Percentiles rank a stretch among this genome's conserved stretches.
Conservation (phyloP, 768 basidiomycete species). For the Pholiota microspora region DNA sequence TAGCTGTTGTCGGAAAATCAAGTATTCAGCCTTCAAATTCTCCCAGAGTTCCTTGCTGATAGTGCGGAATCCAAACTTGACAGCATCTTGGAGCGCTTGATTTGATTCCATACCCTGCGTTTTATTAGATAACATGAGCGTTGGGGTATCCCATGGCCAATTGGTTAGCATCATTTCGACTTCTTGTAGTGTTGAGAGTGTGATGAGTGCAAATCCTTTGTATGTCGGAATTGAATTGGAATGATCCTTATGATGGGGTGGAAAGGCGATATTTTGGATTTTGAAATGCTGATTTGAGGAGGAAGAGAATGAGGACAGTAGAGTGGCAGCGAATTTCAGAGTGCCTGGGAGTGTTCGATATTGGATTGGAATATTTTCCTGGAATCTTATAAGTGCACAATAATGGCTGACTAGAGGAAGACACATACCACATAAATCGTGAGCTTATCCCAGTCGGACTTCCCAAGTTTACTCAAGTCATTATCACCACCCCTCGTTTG, state of each 20-base stretch:
- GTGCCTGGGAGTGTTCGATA: conserved; percentile 52
- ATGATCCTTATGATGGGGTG: conserved; percentile 62
- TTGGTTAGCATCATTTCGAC: conserved; percentile 37
- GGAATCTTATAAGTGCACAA: conserved; percentile 1
- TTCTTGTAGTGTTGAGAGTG: conserved; percentile 40
- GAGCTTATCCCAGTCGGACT: conserved; percentile 56
- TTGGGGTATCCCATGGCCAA: conserved; percentile 60
- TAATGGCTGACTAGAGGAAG: background rate
- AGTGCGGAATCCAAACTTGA: conserved; percentile 57
- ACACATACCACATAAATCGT: conserved; percentile 66
- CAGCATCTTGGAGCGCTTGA: conserved; percentile 36
- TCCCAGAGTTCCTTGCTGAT: conserved; percentile 64
- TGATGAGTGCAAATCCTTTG: conserved; percentile 77
- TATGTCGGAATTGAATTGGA: conserved; percentile 52
- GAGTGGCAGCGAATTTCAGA: conserved; percentile 37
- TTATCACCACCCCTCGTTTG: conserved; percentile 12
- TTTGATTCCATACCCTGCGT: background rate
- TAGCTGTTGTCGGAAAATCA: conserved; percentile 56
- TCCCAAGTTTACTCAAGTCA: conserved; percentile 24
- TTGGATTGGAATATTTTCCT: conserved; percentile 71
- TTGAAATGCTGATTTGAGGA: conserved; percentile 8
- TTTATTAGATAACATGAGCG: conserved; percentile 2
- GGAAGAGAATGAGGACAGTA: conserved; percentile 26
- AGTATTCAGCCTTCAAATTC: conserved; percentile 63
- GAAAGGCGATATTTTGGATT: conserved; percentile 56